These are phyloP conservation scores for Tuber calosporum DNA, from an alignment of 495 filamentous ascomycete genomes.

Conservation along the genomic window DNA sequence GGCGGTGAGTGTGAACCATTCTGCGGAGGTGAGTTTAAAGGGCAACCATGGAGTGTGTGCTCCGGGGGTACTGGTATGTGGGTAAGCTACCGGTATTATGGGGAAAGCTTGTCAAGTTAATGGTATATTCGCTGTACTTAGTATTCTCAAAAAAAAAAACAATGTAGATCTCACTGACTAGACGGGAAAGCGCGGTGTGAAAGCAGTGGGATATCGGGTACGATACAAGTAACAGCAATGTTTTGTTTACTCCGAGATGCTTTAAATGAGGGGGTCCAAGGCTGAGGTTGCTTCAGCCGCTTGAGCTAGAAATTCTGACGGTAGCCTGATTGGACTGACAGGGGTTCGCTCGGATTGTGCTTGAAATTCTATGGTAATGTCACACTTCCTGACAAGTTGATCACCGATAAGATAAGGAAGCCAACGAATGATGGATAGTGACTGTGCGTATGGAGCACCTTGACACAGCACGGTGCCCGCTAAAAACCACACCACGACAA, in stretches of 20 bases:
- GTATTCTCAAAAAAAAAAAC: background rate
- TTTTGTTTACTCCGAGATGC: background rate
- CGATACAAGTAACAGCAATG: background rate
- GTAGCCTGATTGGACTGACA: background rate
- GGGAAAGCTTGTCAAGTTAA: background rate
- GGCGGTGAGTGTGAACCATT: slow-evolving; percentile 5
- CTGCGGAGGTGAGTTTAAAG: background rate
- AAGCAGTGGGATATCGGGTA: background rate
- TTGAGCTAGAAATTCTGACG: background rate
- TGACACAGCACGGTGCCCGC: background rate
- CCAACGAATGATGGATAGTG: background rate
- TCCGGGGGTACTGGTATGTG: background rate
- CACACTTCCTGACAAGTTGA: background rate
- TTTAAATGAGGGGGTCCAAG: background rate
- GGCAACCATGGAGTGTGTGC: background rate
- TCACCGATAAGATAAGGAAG: background rate
- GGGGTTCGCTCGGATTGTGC: background rate
- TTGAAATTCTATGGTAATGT: background rate
- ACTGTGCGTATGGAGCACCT: background rate
- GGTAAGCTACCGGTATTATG: background rate
- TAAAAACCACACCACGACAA: background rate
- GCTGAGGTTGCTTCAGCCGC: background rate
- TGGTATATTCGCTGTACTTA: background rate
- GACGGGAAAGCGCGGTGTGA: background rate
- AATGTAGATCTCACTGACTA: background rate